Percentiles rank a stretch among this genome's conserved stretches.
These are phyloP conservation scores for Thecaphora thlaspeos DNA, from an alignment of 1,284 basidiomycete species.

Conservation along the genomic window DNA sequence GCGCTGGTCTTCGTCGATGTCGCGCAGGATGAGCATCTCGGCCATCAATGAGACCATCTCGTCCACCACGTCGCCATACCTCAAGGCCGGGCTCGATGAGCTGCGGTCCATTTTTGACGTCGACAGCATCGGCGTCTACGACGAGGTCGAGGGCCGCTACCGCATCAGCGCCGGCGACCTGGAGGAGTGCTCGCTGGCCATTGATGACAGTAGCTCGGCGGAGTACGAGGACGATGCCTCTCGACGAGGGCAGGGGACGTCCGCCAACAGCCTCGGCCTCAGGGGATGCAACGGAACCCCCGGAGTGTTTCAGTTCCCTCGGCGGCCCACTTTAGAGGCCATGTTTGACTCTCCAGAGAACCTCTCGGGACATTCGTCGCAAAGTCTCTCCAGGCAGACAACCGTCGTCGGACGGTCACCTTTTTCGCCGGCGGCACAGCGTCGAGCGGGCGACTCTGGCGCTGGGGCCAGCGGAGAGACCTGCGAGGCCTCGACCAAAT, in stretches of 20 bases:
- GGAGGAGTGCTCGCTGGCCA: slow-evolving; percentile 4
- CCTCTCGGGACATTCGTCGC: slow-evolving; percentile 13
- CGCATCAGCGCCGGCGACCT: slow-evolving; percentile 6
- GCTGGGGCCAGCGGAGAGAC: too few relatives aligned
- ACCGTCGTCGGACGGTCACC: too few relatives aligned
- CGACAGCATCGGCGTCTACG: slow-evolving; percentile 20
- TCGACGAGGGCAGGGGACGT: background rate
- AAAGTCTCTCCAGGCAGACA: slow-evolving; percentile 10
- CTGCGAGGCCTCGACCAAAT: too few relatives aligned
- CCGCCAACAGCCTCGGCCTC: background rate
- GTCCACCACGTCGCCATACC: slow-evolving; percentile 34
- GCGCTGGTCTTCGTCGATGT: slow-evolving; percentile 28
- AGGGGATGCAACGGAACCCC: slow-evolving; percentile 1
- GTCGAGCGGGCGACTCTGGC: too few relatives aligned
- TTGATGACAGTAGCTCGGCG: slow-evolving; percentile 12
- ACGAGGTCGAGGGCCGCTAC: slow-evolving; percentile 7
- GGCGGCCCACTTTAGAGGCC: background rate
- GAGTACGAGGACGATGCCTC: background rate
- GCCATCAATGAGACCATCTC: slow-evolving; percentile 25
- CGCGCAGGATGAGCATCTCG: slow-evolving; percentile 25
- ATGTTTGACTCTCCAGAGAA: slow-evolving; percentile 13
- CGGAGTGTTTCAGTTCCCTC: too few relatives aligned
- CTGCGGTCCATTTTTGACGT: slow-evolving; percentile 46
- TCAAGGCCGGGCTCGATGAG: slow-evolving; percentile 44
- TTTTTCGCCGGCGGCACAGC: too few relatives aligned